Conservation (phyloP, 257 asterid species). For the Ilex asprella region DNA sequence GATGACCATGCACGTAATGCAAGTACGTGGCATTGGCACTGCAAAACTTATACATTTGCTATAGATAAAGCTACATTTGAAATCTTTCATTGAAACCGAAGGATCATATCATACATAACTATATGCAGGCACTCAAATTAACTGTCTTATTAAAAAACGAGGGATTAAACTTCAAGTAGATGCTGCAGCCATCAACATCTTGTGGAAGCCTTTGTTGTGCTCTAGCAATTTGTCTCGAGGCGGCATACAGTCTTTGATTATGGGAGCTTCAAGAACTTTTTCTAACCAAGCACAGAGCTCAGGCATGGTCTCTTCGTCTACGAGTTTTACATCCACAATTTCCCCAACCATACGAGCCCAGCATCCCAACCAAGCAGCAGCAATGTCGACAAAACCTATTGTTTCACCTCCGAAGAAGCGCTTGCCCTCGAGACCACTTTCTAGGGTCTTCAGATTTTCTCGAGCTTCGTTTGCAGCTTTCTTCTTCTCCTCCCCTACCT, state of each 20-base stretch:
- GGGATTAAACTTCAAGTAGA: conserved; percentile 7
- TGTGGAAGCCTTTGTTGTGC: conserved; percentile 16
- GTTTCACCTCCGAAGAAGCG: conserved; percentile 17
- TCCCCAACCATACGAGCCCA: conserved; percentile 21
- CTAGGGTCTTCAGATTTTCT: conserved; percentile 11
- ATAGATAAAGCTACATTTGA: not conserved
- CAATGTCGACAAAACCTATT: conserved; percentile 23
- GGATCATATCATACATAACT: not conserved
- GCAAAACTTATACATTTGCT: not conserved
- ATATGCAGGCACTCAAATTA: not conserved
- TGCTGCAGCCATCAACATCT: conserved; percentile 15
- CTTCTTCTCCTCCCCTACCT: conserved; percentile 23
- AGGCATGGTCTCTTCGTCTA: conserved; percentile 26
- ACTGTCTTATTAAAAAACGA: not conserved
- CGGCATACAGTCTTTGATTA: conserved; percentile 19
- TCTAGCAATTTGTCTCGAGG: conserved; percentile 14
- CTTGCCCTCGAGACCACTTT: conserved; percentile 18
- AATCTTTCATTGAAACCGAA: not conserved
- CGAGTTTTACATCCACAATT: conserved; percentile 12
- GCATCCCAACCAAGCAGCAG: conserved; percentile 18
- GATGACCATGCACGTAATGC: not conserved
- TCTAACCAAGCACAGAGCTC: conserved; percentile 19
- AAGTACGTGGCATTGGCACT: not conserved
- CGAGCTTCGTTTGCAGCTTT: conserved; percentile 17
- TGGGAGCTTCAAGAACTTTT: conserved; percentile 23